Conservation (phyloP, 352 stramenopile genomes). For the Globisporangium emineosum region DNA sequence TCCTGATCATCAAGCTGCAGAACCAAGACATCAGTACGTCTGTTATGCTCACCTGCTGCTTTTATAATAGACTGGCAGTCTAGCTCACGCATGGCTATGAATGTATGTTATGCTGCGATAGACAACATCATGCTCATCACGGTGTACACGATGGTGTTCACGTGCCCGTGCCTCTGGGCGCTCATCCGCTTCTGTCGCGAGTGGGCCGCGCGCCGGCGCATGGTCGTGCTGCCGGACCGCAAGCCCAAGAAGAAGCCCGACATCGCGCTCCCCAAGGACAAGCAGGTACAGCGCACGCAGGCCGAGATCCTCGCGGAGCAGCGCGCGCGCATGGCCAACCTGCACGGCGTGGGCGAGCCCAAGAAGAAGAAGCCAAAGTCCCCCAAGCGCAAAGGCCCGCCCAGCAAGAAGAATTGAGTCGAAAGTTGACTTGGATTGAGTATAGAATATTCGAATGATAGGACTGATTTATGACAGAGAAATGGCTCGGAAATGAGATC, state of each 20-base stretch:
- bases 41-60: no score
- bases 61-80: no score
- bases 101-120: slow-evolving; percentile 7
- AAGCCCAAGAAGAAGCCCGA: slow-evolving; percentile 75
- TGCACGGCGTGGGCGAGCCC: slow-evolving; percentile 55
- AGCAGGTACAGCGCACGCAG: slow-evolving; percentile 60
- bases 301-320: slow-evolving; percentile 76
- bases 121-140: slow-evolving; percentile 75
- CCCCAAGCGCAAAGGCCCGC: slow-evolving; percentile 67
- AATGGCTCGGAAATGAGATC: not conserved
- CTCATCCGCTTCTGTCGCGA: slow-evolving; percentile 74
- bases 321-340: slow-evolving; percentile 55
- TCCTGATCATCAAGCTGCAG: slow-evolving; percentile 53
- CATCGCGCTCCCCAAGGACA: slow-evolving; percentile 62
- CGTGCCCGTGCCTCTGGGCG: slow-evolving; percentile 76
- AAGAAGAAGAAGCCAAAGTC: slow-evolving; percentile 66
- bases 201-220: slow-evolving; percentile 42
- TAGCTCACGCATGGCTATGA: no score
- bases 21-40: slow-evolving; percentile 48
- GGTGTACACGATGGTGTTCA: slow-evolving; percentile 82
- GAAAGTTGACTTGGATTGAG: not conserved
- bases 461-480: not conserved
- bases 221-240: slow-evolving; percentile 65
- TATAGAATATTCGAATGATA: not conserved
- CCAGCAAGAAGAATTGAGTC: slow-evolving; percentile 36